Evolutionary conservation across 768 basidiomycete species (phyloP).

Genomic region (Obba rivulosa): DNA sequence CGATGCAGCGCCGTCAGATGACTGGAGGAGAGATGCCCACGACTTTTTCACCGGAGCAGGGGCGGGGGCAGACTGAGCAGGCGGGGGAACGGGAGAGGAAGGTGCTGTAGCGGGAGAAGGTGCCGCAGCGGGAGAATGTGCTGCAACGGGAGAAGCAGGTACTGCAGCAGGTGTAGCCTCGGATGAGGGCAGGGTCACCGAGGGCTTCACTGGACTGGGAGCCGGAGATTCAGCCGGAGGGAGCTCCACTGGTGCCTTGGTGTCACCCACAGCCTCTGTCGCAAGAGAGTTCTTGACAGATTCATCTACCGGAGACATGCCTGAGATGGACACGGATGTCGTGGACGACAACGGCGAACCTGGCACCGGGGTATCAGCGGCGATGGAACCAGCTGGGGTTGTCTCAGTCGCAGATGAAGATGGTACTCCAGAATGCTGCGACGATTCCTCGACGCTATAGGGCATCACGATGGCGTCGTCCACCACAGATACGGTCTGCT

Average conservation of each 20-base stretch:
- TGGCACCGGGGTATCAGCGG: constrained; percentile 41
- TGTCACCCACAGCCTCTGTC: not conserved
- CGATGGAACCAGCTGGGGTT: constrained; percentile 44
- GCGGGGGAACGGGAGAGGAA: constrained; percentile 5
- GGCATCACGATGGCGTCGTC: not conserved
- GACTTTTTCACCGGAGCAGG: constrained; percentile 50
- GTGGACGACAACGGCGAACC: constrained; percentile 56
- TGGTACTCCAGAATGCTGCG: constrained; percentile 26
- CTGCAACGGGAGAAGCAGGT: constrained; percentile 7
- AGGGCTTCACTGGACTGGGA: not conserved
- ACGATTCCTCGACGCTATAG: constrained; percentile 3
- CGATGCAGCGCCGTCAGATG: constrained; percentile 33
- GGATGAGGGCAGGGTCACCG: constrained; percentile 5
- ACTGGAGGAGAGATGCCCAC: constrained; percentile 69
- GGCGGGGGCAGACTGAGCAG: constrained; percentile 12
- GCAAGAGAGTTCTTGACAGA: constrained; percentile 4
- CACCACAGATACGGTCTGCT: not conserved
- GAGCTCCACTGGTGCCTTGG: constrained; percentile 3
- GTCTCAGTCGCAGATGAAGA: constrained; percentile 48
- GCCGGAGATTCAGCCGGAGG: not conserved
- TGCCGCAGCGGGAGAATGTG: no score
- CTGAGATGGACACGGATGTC: constrained; percentile 46
- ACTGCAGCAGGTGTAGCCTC: constrained; percentile 8
- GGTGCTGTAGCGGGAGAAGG: constrained; percentile 8
- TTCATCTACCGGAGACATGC: constrained; percentile 7